These are phyloP conservation scores for Actinidia arguta DNA, from an alignment of 179 eudicot genomes.

Conservation along the genomic window DNA sequence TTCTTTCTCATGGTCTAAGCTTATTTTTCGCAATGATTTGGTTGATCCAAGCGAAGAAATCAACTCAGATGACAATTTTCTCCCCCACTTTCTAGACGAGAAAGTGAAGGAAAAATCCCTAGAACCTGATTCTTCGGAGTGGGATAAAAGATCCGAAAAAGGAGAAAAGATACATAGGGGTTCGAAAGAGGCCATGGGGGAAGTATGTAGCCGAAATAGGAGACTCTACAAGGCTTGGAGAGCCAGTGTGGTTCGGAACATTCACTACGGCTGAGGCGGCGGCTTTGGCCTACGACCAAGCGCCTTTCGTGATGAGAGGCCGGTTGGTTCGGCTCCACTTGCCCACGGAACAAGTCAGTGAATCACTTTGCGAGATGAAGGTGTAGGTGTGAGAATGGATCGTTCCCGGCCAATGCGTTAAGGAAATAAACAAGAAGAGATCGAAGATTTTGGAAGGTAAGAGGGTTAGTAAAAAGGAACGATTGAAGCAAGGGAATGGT, in stretches of 20 bases:
- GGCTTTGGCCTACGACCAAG: conserved; percentile 23
- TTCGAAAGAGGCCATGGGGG: conserved; percentile 30
- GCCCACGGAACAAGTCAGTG: conserved; percentile 2
- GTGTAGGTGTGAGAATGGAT: not conserved
- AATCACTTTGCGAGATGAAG: not conserved
- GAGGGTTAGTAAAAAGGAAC: not conserved
- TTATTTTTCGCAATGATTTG: too few species aligned
- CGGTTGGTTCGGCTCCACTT: conserved; percentile 13
- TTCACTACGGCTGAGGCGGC: conserved; percentile 19
- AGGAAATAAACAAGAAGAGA: conserved; percentile 8
- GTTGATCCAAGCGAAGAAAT: not conserved
- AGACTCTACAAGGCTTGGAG: conserved; percentile 19
- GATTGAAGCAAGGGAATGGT: too few species aligned
- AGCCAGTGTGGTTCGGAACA: conserved; percentile 25
- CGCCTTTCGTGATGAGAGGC: conserved; percentile 21
- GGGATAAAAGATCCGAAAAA: not conserved
- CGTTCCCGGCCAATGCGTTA: conserved; percentile 4
- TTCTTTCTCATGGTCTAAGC: not conserved
- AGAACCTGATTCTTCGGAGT: not conserved
- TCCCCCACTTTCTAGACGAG: not conserved
- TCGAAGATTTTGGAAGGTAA: not conserved
- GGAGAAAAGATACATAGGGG: conserved; percentile 11
- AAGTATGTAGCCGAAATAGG: conserved; percentile 24
- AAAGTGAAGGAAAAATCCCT: not conserved
- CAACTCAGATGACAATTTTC: not conserved